Evolutionary conservation across 495 filamentous ascomycete genomes (phyloP).

Genomic region (Rhypophila decipiens): DNA sequence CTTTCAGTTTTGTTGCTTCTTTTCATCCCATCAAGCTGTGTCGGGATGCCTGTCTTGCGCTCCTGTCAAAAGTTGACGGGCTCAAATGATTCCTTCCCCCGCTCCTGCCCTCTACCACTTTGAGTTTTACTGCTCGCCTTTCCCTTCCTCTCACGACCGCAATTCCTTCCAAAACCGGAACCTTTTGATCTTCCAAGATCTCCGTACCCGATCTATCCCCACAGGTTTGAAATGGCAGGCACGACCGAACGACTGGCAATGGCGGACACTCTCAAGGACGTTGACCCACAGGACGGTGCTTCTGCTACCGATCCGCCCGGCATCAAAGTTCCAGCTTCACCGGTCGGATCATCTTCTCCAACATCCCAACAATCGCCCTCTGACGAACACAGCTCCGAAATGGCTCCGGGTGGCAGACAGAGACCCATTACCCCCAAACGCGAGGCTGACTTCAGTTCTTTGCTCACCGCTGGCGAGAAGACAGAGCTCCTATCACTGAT

Average conservation of each 20-base stretch:
- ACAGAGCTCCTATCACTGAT: constrained; percentile 30
- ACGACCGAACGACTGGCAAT: background rate
- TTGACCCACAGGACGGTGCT: too few species aligned
- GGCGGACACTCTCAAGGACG: constrained; percentile 3
- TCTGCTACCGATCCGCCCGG: too few species aligned
- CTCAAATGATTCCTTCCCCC: background rate
- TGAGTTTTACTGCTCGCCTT: too few species aligned
- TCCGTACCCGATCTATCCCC: too few species aligned
- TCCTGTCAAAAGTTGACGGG: background rate
- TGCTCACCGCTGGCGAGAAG: constrained; percentile 24
- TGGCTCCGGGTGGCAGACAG: constrained; percentile 18
- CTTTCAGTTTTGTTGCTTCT: too few species aligned
- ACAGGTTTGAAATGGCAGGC: too few species aligned
- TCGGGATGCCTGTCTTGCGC: too few species aligned
- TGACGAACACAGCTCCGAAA: constrained; percentile 14
- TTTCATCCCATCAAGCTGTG: too few species aligned
- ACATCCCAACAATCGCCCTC: constrained; percentile 1
- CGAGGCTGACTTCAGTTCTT: constrained; percentile 26
- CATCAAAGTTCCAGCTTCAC: background rate
- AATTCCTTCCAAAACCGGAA: too few species aligned
- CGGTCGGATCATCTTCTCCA: constrained; percentile 1
- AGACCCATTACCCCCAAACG: constrained; percentile 17
- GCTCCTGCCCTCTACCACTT: background rate
- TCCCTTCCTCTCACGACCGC: too few species aligned
- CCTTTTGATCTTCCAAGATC: too few species aligned